These are phyloP conservation scores for Wallacemonas sp. DNA, from an alignment of 208 protist genomes.

Conservation along the genomic window DNA sequence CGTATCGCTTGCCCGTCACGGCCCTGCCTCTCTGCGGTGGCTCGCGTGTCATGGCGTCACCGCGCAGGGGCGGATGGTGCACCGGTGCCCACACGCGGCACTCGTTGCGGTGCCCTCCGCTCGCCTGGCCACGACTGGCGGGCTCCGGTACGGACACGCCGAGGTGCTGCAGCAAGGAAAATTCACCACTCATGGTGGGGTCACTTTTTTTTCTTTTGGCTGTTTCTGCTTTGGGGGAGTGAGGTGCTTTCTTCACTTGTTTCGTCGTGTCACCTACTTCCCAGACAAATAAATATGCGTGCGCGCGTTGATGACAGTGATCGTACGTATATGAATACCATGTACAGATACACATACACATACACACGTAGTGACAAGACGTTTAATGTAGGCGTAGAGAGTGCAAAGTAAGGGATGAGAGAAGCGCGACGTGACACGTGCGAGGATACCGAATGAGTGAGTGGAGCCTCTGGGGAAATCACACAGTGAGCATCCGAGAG, in stretches of 20 bases:
- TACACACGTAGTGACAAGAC: too few species aligned
- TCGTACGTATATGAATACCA: too few species aligned
- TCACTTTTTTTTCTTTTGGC: conserved; percentile 4
- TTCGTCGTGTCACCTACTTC: too few species aligned
- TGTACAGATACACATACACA: too few species aligned
- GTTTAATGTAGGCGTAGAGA: too few species aligned
- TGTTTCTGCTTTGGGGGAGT: neutral
- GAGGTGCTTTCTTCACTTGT: conserved; percentile 3
- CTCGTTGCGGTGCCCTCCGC: neutral
- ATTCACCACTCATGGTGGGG: conserved; percentile 43
- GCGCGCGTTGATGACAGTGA: too few species aligned
- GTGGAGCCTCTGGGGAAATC: too few species aligned
- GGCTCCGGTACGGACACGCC: conserved; percentile 38
- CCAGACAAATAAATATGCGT: neutral
- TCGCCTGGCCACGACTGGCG: neutral
- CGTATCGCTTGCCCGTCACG: conserved; percentile 23
- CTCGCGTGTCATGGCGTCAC: neutral
- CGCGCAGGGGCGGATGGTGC: conserved; percentile 31
- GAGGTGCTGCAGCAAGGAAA: conserved; percentile 64
- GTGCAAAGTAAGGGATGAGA: too few species aligned
- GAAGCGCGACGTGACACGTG: too few species aligned
- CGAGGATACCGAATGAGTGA: too few species aligned
- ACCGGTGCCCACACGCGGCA: conserved; percentile 61
- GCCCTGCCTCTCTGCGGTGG: neutral
- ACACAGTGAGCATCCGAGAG: too few species aligned